Conservation (phyloP, 1,139 yeast genomes). For the Ashbya aceris region DNA sequence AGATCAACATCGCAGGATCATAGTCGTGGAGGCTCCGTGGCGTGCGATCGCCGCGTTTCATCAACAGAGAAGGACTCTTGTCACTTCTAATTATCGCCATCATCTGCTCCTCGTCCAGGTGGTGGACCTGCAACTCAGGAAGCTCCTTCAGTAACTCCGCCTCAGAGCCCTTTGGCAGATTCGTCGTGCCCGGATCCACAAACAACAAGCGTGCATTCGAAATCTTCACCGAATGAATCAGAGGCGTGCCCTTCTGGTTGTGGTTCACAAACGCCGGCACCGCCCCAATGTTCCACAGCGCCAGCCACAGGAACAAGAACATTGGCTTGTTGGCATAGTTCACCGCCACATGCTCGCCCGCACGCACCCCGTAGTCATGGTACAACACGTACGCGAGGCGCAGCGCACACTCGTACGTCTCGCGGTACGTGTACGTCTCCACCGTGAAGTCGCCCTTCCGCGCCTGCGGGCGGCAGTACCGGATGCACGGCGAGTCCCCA, state of each 20-base stretch:
- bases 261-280: slow-evolving; percentile 80
- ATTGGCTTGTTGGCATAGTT: slow-evolving; percentile 79
- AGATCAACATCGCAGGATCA: slow-evolving; percentile 64
- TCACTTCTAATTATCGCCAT: slow-evolving; percentile 38
- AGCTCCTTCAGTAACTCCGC: slow-evolving; percentile 35
- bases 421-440: slow-evolving; percentile 58
- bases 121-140: slow-evolving; percentile 38
- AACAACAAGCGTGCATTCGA: slow-evolving; percentile 59
- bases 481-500: slow-evolving; percentile 49
- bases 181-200: slow-evolving; percentile 63
- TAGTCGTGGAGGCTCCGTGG: slow-evolving; percentile 43
- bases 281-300: slow-evolving; percentile 89
- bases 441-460: slow-evolving; percentile 45
- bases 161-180: slow-evolving; percentile 47
- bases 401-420: slow-evolving; percentile 57
- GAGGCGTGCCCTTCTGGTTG: slow-evolving; percentile 63
- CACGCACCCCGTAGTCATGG: slow-evolving; percentile 52
- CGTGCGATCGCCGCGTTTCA: slow-evolving; percentile 48
- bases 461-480: slow-evolving; percentile 50
- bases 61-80: slow-evolving; percentile 44
- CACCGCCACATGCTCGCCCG: slow-evolving; percentile 66
- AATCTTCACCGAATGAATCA: slow-evolving; percentile 71
- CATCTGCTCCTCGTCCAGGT: slow-evolving; percentile 46
- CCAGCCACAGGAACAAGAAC: slow-evolving; percentile 70
- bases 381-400: slow-evolving; percentile 57